phyloP scores from a whole-genome alignment of 176 grass and related monocot species.

The Juncus effusus region DNA sequence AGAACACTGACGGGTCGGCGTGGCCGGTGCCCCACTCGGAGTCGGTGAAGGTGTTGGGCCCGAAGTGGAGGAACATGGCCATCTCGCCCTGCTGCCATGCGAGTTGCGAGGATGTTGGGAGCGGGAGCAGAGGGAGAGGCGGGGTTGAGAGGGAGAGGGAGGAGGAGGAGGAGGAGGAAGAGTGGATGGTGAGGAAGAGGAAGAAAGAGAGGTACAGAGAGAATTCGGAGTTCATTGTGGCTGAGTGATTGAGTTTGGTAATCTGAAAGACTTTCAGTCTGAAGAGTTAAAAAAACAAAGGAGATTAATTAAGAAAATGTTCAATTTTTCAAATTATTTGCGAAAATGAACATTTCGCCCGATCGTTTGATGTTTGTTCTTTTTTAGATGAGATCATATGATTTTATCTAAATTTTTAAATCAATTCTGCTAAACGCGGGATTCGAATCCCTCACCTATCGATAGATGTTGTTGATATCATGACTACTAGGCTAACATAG shows the following conservation, averaged over 20 bases:
- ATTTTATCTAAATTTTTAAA: too few species aligned
- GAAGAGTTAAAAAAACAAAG: too few species aligned
- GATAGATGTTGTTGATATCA: too few species aligned
- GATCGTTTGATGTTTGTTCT: too few species aligned
- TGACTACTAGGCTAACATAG: too few species aligned
- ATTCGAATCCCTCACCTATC: too few species aligned
- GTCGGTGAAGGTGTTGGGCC: constrained; percentile 97
- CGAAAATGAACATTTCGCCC: too few species aligned
- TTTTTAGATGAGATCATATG: too few species aligned
- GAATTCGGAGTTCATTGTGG: background rate
- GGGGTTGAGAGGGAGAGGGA: constrained; percentile 28
- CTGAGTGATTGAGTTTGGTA: constrained; percentile 14
- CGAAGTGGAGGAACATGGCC: constrained; percentile 94
- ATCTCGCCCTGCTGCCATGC: constrained; percentile 88
- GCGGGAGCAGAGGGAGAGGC: constrained; percentile 63
- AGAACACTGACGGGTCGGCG: constrained; percentile 63
- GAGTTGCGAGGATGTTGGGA: constrained; percentile 78
- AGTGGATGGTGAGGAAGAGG: constrained; percentile 25
- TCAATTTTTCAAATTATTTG: too few species aligned
- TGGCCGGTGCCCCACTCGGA: constrained; percentile 82
- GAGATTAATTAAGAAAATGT: too few species aligned
- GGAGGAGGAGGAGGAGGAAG: constrained; percentile 13
- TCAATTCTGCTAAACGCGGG: too few species aligned
- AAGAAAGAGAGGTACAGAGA: constrained; percentile 7
- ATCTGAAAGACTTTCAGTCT: too few species aligned